phyloP scores from a whole-genome alignment of 2,329 filamentous ascomycete genomes.

The Fonsecaea multimorphosa region DNA sequence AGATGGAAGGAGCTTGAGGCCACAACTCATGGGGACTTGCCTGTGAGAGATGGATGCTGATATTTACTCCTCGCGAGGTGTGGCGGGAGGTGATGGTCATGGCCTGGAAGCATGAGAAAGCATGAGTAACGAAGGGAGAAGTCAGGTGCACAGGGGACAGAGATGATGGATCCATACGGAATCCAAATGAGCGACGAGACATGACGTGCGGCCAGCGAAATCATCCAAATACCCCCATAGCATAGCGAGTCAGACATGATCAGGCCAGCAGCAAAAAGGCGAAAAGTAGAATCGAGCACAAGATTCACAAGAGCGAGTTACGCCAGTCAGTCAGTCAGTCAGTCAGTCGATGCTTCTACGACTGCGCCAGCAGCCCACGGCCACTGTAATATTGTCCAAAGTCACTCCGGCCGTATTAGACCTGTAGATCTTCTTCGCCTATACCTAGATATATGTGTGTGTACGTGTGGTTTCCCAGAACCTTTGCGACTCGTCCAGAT shows the following conservation, averaged over 20 bases:
- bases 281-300: neutral
- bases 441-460: too few relatives aligned
- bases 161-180: neutral
- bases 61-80: neutral
- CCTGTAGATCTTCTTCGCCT: too few relatives aligned
- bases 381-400: too few relatives aligned
- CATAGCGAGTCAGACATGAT: neutral
- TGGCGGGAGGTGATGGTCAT: neutral
- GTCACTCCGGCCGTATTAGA: too few relatives aligned
- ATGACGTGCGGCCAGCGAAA: neutral
- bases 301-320: too few relatives aligned
- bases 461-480: too few relatives aligned
- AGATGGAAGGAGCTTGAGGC: constrained; percentile 11
- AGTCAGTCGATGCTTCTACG: too few relatives aligned
- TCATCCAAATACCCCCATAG: constrained; percentile 1
- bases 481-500: too few relatives aligned
- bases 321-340: too few relatives aligned
- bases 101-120: neutral
- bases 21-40: neutral
- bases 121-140: neutral
- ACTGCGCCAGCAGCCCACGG: too few relatives aligned
- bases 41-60: too few relatives aligned
- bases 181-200: neutral
- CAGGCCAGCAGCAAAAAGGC: neutral
- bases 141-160: neutral